Percentiles rank a stretch among this genome's conserved stretches.
These are phyloP conservation scores for Aegilops tauschii DNA, from an alignment of 176 grass and related monocot genomes.

Conservation along the genomic window DNA sequence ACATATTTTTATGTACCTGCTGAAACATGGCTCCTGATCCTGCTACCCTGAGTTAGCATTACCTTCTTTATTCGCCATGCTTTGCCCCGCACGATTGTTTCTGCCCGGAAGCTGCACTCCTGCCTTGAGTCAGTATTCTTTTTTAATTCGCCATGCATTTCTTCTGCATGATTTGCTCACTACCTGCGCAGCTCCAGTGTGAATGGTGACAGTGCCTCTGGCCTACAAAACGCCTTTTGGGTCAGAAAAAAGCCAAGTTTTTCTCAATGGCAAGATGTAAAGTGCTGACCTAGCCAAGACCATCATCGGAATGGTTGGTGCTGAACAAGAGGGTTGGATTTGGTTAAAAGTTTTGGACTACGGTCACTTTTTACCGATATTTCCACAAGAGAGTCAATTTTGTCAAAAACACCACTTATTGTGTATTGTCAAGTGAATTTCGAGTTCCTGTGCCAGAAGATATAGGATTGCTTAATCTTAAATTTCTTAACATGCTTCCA, in stretches of 20 bases:
- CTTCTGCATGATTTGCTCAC: neutral
- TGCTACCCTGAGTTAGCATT: neutral
- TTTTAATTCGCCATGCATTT: neutral
- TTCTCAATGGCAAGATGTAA: neutral
- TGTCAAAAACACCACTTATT: neutral
- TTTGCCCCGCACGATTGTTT: neutral
- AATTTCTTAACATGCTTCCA: slow-evolving; percentile 7
- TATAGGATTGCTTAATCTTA: neutral
- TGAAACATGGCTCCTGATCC: neutral
- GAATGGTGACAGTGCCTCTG: neutral
- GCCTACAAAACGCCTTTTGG: neutral
- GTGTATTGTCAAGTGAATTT: neutral
- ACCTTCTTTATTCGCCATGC: neutral
- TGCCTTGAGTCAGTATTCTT: neutral
- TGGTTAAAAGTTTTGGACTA: neutral
- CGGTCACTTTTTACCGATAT: neutral
- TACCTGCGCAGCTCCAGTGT: neutral
- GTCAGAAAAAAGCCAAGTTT: neutral
- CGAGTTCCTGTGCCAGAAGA: neutral
- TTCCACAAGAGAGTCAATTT: neutral
- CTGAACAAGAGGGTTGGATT: neutral
- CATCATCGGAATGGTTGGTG: neutral
- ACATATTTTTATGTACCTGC: neutral
- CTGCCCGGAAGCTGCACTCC: neutral
- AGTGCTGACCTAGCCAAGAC: neutral